Evolutionary conservation across 208 protist genomes (phyloP).

Genomic region (Herpetomonas samuelpessoai): DNA sequence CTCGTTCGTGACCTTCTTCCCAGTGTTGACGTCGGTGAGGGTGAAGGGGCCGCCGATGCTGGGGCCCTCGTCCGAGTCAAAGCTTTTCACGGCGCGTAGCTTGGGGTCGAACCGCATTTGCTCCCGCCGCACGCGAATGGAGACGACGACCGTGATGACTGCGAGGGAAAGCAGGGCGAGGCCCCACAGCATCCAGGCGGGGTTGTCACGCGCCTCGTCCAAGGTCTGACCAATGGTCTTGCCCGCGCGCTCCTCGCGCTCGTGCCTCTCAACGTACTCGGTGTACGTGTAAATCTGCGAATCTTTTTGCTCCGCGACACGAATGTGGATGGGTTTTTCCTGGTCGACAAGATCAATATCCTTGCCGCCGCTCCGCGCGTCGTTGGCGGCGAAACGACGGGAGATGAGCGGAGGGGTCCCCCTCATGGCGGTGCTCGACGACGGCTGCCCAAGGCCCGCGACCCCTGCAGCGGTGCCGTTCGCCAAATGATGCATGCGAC

Average conservation of each 20-base stretch:
- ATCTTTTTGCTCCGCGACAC: slow-evolving; percentile 68
- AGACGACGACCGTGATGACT: slow-evolving; percentile 69
- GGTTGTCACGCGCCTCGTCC: slow-evolving; percentile 67
- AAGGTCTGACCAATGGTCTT: slow-evolving; percentile 43
- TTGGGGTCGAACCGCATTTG: slow-evolving; percentile 77
- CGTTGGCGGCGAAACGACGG: slow-evolving; percentile 31
- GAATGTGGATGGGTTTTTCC: slow-evolving; percentile 69
- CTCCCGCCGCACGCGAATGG: slow-evolving; percentile 68
- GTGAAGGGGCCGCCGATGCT: slow-evolving; percentile 80
- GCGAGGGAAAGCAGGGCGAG: slow-evolving; percentile 46
- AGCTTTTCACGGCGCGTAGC: slow-evolving; percentile 65
- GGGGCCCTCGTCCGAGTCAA: slow-evolving; percentile 63
- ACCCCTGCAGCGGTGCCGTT: no score
- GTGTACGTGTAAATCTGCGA: slow-evolving; percentile 78
- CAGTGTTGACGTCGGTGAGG: slow-evolving; percentile 51
- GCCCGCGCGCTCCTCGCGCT: slow-evolving; percentile 39
- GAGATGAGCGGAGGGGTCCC: no score
- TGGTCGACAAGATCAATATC: slow-evolving; percentile 66
- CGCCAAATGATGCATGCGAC: no score
- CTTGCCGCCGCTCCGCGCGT: slow-evolving; percentile 46
- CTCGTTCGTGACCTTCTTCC: slow-evolving; percentile 59
- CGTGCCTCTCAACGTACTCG: slow-evolving; percentile 76
- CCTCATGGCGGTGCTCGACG: no score
- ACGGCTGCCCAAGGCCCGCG: no score
- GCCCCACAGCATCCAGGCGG: slow-evolving; percentile 76